These are phyloP conservation scores for Cymbomonas tetramitiformis DNA, from an alignment of 139 green algal genomes.

Conservation along the genomic window DNA sequence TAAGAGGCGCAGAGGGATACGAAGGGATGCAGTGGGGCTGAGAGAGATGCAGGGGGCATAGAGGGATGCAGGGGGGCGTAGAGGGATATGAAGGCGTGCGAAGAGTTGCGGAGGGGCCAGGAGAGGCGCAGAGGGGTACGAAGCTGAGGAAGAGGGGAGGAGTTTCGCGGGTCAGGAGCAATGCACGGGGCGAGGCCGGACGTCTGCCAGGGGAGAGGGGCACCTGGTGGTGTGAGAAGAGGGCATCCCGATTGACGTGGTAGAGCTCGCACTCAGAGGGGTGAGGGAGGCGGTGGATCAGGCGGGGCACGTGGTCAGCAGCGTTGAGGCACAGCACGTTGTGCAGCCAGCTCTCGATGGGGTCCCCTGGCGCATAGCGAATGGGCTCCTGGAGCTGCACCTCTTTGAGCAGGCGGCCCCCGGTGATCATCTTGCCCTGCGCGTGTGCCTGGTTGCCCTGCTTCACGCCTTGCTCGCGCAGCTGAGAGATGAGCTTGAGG, in stretches of 20 bases:
- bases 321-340: constrained; percentile 85
- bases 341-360: constrained; percentile 83
- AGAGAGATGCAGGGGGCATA: too few relatives aligned
- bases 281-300: constrained; percentile 63
- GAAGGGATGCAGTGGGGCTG: too few relatives aligned
- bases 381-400: constrained; percentile 79
- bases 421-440: constrained; percentile 11
- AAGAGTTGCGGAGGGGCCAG: too few relatives aligned
- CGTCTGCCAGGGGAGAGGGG: too few relatives aligned
- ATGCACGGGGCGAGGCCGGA: too few relatives aligned
- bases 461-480: constrained; percentile 52
- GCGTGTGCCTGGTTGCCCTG: constrained; percentile 14
- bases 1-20: too few relatives aligned
- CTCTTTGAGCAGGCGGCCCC: constrained; percentile 70
- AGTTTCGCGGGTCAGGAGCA: too few relatives aligned
- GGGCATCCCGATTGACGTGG: constrained; percentile 86
- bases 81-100: too few relatives aligned
- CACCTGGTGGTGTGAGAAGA: constrained; percentile 91
- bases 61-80: too few relatives aligned
- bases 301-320: constrained; percentile 51
- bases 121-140: too few relatives aligned
- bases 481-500: constrained; percentile 88
- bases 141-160: too few relatives aligned
- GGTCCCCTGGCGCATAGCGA: constrained; percentile 73
- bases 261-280: constrained; percentile 84